Conservation (phyloP, 768 basidiomycete genomes). For the Kondoa malvinella region DNA sequence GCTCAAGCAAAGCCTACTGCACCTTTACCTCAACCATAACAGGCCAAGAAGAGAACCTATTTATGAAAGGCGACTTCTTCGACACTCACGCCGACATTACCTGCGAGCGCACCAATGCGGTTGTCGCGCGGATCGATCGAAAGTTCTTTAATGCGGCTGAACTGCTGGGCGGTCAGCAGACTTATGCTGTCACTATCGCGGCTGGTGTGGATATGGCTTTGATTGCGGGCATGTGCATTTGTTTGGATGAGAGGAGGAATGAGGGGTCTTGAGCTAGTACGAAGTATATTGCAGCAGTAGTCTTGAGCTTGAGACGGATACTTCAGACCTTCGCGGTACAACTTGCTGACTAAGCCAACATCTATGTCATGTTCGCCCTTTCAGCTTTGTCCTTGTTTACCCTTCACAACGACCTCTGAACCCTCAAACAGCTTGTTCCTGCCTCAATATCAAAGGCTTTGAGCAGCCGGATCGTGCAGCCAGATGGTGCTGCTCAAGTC, state of each 20-base stretch:
- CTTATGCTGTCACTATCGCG: neutral
- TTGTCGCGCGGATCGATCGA: neutral
- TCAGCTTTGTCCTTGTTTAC: no score
- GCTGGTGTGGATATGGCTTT: neutral
- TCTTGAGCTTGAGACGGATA: no score
- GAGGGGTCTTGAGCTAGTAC: no score
- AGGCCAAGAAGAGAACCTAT: neutral
- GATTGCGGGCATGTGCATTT: neutral
- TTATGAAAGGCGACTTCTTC: neutral
- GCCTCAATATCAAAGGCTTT: no score
- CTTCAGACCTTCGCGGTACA: no score
- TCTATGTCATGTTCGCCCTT: no score
- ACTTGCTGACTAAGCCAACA: no score
- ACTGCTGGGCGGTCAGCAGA: neutral
- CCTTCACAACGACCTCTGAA: no score
- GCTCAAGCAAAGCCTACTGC: neutral
- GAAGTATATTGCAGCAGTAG: no score
- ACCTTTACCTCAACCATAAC: neutral
- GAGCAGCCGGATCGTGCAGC: no score
- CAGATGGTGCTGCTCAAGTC: no score
- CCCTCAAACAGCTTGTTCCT: no score
- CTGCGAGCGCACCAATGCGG: neutral
- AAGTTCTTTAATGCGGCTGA: neutral
- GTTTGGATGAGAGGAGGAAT: neutral
- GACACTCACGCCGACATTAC: neutral